A percentile compares a stretch with the other conserved stretches of the same genome.
phyloP scores from a whole-genome alignment of 1,284 basidiomycete species.

The Boletellus sp. region DNA sequence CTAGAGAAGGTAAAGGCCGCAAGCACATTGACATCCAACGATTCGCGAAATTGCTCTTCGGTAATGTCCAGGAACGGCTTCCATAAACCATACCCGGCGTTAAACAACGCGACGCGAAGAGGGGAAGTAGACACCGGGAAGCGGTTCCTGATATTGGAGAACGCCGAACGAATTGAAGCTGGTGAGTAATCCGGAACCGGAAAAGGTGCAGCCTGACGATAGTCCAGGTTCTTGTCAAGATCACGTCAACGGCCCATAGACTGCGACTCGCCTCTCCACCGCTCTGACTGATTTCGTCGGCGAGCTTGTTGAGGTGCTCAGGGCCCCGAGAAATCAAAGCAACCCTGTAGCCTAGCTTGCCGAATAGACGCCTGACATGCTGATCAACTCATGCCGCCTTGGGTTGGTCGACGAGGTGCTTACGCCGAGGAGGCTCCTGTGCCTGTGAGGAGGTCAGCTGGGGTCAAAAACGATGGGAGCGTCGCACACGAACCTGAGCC shows the following conservation, averaged over 20 bases:
- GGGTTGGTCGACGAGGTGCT: constrained; percentile 18
- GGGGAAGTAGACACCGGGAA: constrained; percentile 46
- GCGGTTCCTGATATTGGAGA: constrained; percentile 49
- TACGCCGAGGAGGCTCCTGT: constrained; percentile 66
- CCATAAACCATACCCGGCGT: constrained; percentile 55
- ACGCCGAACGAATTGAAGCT: constrained; percentile 50
- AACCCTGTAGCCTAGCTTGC: constrained; percentile 63
- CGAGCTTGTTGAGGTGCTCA: constrained; percentile 50
- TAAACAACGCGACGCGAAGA: constrained; percentile 67
- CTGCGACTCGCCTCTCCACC: constrained; percentile 52
- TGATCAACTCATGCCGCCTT: constrained; percentile 2
- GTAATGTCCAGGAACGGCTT: constrained; percentile 70
- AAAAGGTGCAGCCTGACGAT: constrained; percentile 55
- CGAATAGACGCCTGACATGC: constrained; percentile 52
- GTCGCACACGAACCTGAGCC: constrained; percentile 29
- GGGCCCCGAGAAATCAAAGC: constrained; percentile 64
- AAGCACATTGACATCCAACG: constrained; percentile 53
- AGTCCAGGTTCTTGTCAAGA: not conserved
- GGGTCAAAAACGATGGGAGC: not conserved
- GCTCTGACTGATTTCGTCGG: constrained; percentile 51
- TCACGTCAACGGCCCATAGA: not conserved
- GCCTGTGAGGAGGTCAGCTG: constrained; percentile 31
- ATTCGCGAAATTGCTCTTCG: constrained; percentile 50
- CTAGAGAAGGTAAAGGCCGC: constrained; percentile 68
- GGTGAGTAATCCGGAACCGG: constrained; percentile 55